Conservation (phyloP, 208 protist genomes). For the Trypanosoma mega region DNA sequence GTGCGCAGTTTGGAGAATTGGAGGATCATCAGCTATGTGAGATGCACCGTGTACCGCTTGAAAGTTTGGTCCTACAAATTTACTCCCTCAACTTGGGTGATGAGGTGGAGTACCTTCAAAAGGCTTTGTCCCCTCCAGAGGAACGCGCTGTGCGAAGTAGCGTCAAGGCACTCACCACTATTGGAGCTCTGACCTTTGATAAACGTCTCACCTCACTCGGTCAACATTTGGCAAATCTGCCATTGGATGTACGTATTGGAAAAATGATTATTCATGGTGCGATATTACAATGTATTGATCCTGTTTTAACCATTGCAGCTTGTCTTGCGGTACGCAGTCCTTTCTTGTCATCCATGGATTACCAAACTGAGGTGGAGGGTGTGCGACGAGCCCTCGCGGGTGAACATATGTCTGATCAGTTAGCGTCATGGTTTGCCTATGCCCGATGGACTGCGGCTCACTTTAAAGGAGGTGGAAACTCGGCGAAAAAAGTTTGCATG, state of each 20-base stretch:
- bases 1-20: constrained; percentile 75
- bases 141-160: constrained; percentile 81
- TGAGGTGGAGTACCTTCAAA: constrained; percentile 88
- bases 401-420: constrained; percentile 84
- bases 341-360: constrained; percentile 91
- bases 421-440: constrained; percentile 90
- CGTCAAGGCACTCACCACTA: constrained; percentile 77
- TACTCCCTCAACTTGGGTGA: constrained; percentile 86
- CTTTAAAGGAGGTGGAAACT: constrained; percentile 40
- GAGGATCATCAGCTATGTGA: constrained; percentile 93
- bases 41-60: constrained; percentile 95
- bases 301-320: constrained; percentile 96
- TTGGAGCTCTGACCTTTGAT: constrained; percentile 80
- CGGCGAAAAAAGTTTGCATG: constrained; percentile 69
- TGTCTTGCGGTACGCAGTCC: constrained; percentile 81
- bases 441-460: constrained; percentile 59
- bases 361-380: constrained; percentile 80
- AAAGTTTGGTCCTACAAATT: constrained; percentile 95
- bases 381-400: constrained; percentile 72
- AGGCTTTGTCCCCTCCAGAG: constrained; percentile 82
- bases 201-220: constrained; percentile 92
- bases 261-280: constrained; percentile 96
- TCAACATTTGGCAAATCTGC: constrained; percentile 89
- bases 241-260: constrained; percentile 87
- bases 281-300: constrained; percentile 95